Conservation (phyloP, 345 rosid genomes). For the Lumnitzera racemosa region DNA sequence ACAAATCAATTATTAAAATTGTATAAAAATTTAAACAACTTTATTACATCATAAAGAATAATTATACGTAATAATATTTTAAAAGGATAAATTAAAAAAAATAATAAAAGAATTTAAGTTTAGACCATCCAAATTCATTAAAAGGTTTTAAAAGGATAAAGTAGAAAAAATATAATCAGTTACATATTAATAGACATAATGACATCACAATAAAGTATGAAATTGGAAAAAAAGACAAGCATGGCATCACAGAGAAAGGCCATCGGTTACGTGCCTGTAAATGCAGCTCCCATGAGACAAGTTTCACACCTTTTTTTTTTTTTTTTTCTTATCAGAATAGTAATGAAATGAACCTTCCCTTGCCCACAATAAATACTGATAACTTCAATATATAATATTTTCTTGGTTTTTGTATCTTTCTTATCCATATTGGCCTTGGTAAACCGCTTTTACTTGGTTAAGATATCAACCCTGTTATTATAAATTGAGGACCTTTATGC, state of each 20-base stretch:
- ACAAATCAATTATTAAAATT: too few relatives aligned
- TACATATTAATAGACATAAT: not conserved
- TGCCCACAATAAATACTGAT: too few relatives aligned
- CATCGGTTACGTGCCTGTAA: slow-evolving; percentile 30
- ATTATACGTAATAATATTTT: too few relatives aligned
- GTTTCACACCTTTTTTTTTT: slow-evolving; percentile 15
- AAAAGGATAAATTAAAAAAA: too few relatives aligned
- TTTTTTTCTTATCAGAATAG: not conserved
- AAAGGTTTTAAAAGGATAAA: too few relatives aligned
- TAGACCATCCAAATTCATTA: too few relatives aligned
- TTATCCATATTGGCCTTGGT: not conserved
- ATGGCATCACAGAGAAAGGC: slow-evolving; percentile 9
- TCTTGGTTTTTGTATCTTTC: slow-evolving; percentile 14
- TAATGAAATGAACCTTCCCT: too few relatives aligned
- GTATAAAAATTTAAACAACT: too few relatives aligned
- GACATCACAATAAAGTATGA: slow-evolving; percentile 3
- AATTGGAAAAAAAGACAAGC: slow-evolving; percentile 11
- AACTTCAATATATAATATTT: not conserved
- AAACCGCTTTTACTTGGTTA: not conserved
- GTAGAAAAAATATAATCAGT: too few relatives aligned
- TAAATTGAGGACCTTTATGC: slow-evolving; percentile 28
- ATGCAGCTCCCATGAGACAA: slow-evolving; percentile 23
- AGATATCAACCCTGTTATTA: slow-evolving; percentile 8
- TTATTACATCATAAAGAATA: too few relatives aligned
- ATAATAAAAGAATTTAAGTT: too few relatives aligned